Conservation (phyloP, 768 basidiomycete species). For the Tricholoma sp. region DNA sequence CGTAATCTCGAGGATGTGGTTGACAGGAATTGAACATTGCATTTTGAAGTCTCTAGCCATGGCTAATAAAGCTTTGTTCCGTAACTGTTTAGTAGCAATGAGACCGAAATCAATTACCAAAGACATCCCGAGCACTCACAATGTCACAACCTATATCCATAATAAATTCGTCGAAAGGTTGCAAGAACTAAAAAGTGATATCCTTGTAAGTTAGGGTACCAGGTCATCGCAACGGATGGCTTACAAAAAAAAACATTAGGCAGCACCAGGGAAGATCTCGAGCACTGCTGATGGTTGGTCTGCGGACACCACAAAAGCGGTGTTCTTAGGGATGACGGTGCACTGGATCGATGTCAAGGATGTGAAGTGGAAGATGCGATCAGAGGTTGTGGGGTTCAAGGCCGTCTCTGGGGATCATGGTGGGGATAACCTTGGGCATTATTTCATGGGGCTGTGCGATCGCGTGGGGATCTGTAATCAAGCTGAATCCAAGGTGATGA, state of each 20-base stretch:
- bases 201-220: neutral
- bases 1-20: neutral
- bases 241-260: neutral
- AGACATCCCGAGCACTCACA: neutral
- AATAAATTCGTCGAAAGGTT: neutral
- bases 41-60: neutral
- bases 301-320: neutral
- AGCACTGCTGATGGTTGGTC: neutral
- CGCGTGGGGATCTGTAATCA: too few species aligned
- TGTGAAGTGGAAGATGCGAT: too few species aligned
- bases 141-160: neutral
- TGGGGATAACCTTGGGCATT: neutral
- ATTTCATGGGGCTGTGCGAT: too few species aligned
- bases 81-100: constrained; percentile 2
- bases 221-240: neutral
- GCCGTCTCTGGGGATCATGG: neutral
- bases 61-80: constrained; percentile 1
- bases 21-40: neutral
- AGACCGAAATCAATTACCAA: neutral
- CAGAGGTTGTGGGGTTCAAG: neutral
- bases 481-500: too few species aligned
- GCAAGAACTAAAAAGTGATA: neutral
- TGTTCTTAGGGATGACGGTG: neutral
- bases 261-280: neutral
- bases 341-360: neutral